Base-by-base conservation (phyloP, 352 stramenopile species). In the Phytophthora meadii region DNA sequence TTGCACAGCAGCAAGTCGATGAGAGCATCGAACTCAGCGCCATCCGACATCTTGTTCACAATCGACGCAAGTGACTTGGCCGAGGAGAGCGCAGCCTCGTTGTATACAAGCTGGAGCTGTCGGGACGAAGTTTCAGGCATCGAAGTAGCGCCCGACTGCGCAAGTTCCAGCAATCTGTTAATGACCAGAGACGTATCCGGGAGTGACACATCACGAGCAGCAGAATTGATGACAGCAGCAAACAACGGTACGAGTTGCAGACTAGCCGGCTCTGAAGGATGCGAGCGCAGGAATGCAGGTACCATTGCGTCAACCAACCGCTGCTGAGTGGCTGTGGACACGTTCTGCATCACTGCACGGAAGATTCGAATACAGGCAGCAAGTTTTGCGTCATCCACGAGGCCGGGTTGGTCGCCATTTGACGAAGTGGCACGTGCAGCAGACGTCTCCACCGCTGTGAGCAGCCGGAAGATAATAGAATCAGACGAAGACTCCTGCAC, bases 21-120 rank as follows among this genome's bases (percentile, higher is more conserved):
- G 10, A 92, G 72, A 27, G 84, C 72, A 59, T 93, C 80, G 60
- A 94, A 92, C 61, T 93, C 82, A 37, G 82, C 78, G 32, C 86
- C 84, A 39, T 95, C 88, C 28, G 81, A 79, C 81, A 93, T 93
- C 51, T 93, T 94, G 81, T 95, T 95, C 61, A 95, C 79, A 54
- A 94, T 92, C 15, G 88, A 93, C 22, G 84, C 88, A 7, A 95
- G 73, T 9, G 88, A 87, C 54, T 93, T 92, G 40, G 86, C 77
- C 0, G 85, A 72, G 7, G 82, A 90, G 1, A 92, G 64, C 37
- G 85, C 81, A 27, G 81, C 79, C 40, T 91, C 79, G 0, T 63
- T 46, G 52, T 75, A 77, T 22, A 93, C 77, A 46, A 54, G 48
- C 11, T 84, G 71, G 9, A 92, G 64, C 36, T 52, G 61, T 19